Base-by-base conservation (phyloP, 2,329 filamentous ascomycete species). In the Alternaria triticina region DNA sequence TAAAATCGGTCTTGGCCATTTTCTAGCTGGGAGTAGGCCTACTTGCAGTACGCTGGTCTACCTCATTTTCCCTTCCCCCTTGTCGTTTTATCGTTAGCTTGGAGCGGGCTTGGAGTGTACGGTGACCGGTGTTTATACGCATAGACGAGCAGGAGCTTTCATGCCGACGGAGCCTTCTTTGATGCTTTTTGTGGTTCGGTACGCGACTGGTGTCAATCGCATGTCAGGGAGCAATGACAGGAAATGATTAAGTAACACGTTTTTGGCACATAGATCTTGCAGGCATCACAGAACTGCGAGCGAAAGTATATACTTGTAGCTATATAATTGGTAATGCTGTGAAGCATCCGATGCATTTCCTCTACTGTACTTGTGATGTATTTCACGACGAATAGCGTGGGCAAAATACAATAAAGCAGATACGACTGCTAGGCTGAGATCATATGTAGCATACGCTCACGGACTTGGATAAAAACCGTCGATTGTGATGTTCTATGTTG, bases 301-400 rank as follows among this genome's bases (percentile, higher is more conserved):
- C 61, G 55, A 59, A 62, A 65, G 56, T 67, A 70, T 50, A 70
- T 69, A 70, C 65, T 57, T 65, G 65, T 67, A 76, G 67, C 71
- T 75, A 77, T 67, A 69, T 77, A 77, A 78, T 77, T 77, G 64
- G 67, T 78, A 77, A 77, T 77, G 64, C 40, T n/a, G n/a, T 58
- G 55, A 54, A 59, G 56, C 49, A 28, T 49, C 47, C 47, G 54
- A 27, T 28, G 10, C 15, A 30, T 12, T 33, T 30, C 25, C 43
- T 27, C 15, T 22, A 36, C 33, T 17, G 3, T 5, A 9, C 20
- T 9, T n/a, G 12, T 51, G 17, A 51, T 33, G 47, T 6, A 10
- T 15, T 36, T 36, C 1, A n/a, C 2, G 4, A 36, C 15, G 4
- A 4, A 36, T n/a, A 15, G 2, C 6, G 8, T 2, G 33, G 13